These are phyloP conservation scores for Solanum bulbocastanum DNA, from an alignment of 257 asterid species.

Conservation along the genomic window DNA sequence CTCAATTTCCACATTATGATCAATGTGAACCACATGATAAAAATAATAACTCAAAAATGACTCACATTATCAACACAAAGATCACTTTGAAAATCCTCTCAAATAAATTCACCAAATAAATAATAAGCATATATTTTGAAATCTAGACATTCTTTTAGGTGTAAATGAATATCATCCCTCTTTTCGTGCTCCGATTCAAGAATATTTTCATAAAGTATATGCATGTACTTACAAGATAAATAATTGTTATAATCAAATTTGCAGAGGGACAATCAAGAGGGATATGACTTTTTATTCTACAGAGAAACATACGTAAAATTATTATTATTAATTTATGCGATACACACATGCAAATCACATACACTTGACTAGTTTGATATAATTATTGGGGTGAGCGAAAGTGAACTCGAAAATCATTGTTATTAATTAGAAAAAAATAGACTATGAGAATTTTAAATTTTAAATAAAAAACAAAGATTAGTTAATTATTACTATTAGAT, in stretches of 20 bases:
- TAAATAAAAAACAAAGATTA: no score
- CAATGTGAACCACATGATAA: neutral
- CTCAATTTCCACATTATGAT: no score
- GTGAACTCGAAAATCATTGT: neutral
- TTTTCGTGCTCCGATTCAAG: neutral
- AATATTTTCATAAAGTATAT: no score
- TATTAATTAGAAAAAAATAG: neutral
- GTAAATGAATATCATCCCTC: neutral
- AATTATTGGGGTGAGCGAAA: neutral
- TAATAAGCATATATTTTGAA: neutral
- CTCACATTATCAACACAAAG: neutral
- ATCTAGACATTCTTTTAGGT: neutral
- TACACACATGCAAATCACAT: neutral
- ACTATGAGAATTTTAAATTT: no score
- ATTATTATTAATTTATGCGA: no score
- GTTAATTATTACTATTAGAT: neutral
- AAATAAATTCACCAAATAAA: neutral
- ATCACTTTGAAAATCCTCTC: neutral
- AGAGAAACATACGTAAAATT: neutral
- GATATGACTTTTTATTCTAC: neutral
- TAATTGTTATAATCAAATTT: no score
- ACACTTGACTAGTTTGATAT: neutral
- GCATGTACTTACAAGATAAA: neutral
- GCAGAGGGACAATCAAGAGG: neutral
- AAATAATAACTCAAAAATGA: neutral